Percentiles rank a stretch among this genome's conserved stretches.
Evolutionary conservation across 2,329 filamentous ascomycete genomes (phyloP).

Genomic region (Polytolypa hystricis): DNA sequence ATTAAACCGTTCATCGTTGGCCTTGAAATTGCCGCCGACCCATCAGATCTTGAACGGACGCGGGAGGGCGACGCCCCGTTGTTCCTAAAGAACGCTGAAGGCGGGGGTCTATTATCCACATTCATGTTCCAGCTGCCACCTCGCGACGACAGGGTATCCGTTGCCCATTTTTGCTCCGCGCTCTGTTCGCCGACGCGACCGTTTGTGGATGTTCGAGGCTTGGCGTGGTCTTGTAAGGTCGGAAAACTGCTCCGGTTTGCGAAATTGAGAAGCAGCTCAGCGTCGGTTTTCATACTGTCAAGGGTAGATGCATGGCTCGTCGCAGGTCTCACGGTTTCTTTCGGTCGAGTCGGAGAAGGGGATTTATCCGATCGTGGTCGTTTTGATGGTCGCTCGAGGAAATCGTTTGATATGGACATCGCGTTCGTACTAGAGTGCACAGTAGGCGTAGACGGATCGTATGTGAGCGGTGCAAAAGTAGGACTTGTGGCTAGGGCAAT

Average conservation of each 20-base stretch:
- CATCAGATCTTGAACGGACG: constrained; percentile 32
- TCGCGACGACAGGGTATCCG: neutral
- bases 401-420: constrained; percentile 19
- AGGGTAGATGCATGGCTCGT: constrained; percentile 20
- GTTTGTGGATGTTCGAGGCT: constrained; percentile 15
- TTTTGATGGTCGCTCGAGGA: constrained; percentile 43
- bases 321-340: constrained; percentile 17
- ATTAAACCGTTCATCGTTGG: constrained; percentile 23
- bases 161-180: constrained; percentile 4
- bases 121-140: constrained; percentile 2
- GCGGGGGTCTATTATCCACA: constrained; percentile 3
- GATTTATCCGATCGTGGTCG: constrained; percentile 49
- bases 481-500: constrained; percentile 41
- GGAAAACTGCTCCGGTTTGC: constrained; percentile 29
- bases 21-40: constrained; percentile 28
- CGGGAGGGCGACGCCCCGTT: constrained; percentile 20
- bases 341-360: constrained; percentile 30
- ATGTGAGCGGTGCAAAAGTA: constrained; percentile 27
- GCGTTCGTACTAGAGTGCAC: constrained; percentile 17
- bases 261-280: constrained; percentile 37
- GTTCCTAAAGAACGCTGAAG: neutral
- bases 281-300: constrained; percentile 34
- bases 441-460: constrained; percentile 17
- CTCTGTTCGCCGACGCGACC: constrained; percentile 21
- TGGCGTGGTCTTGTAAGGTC: constrained; percentile 8